These are phyloP conservation scores for Magnolia changhungtana DNA, from an alignment of 164 flowering plant genomes.

Conservation along the genomic window DNA sequence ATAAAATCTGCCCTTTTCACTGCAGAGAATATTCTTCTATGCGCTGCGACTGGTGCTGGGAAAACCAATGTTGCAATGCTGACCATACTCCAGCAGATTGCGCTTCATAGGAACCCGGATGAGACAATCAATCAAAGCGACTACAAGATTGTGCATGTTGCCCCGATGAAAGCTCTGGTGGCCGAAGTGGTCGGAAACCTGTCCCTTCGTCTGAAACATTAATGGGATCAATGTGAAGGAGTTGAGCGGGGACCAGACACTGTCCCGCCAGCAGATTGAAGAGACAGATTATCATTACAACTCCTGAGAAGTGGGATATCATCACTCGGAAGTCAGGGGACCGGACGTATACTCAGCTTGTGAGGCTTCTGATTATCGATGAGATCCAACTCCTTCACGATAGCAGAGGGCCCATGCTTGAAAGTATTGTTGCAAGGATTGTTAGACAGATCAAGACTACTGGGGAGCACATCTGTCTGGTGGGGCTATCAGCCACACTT, in stretches of 20 bases:
- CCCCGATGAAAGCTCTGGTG: constrained; percentile 98
- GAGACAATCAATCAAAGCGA: constrained; percentile 61
- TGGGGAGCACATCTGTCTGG: constrained; percentile 82
- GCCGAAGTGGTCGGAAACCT: constrained; percentile 92
- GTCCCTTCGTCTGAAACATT: constrained; percentile 65
- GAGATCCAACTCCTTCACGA: constrained; percentile 98
- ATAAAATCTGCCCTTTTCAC: too few relatives aligned
- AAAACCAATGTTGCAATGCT: constrained; percentile 97
- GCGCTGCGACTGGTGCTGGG: constrained; percentile 99
- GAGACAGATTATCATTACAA: constrained; percentile 97
- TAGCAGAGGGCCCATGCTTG: constrained; percentile 95
- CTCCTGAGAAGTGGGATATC: constrained; percentile 99
- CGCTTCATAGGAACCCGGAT: constrained; percentile 53
- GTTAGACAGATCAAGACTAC: constrained; percentile 90
- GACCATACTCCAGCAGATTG: constrained; percentile 89
- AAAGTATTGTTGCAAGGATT: constrained; percentile 94
- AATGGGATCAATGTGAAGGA: constrained; percentile 77
- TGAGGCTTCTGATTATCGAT: constrained; percentile 87
- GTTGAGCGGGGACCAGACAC: constrained; percentile 87
- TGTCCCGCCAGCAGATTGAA: constrained; percentile 90
- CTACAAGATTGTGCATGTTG: constrained; percentile 94
- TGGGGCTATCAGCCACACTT: constrained; percentile 91
- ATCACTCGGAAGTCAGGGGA: constrained; percentile 97
- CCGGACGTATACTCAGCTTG: constrained; percentile 86
- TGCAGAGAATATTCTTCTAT: constrained; percentile 74